Percentiles rank a stretch among this genome's conserved stretches.
Conservation (phyloP, 2,329 filamentous ascomycete genomes). For the Fusarium poae region DNA sequence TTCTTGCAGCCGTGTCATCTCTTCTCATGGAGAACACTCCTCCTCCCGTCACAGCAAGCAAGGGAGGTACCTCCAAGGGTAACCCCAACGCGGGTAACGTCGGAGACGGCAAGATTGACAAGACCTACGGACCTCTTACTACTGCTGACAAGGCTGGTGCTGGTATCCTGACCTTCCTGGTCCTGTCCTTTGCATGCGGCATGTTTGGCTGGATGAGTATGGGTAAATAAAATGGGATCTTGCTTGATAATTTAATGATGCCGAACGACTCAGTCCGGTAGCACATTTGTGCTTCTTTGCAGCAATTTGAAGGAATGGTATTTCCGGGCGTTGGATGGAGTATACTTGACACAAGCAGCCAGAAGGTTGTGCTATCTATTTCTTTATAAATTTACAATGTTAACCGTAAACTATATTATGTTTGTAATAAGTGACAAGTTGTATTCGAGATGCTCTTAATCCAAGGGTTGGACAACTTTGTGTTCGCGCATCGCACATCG, state of each 20-base stretch:
- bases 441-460: neutral
- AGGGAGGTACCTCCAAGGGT: slow-evolving; percentile 66
- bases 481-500: too few relatives aligned
- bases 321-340: slow-evolving; percentile 47
- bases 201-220: slow-evolving; percentile 65
- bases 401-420: neutral
- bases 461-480: too few relatives aligned
- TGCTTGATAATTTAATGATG: slow-evolving; percentile 23
- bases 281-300: slow-evolving; percentile 30
- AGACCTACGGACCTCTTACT: slow-evolving; percentile 54
- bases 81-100: slow-evolving; percentile 59
- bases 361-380: slow-evolving; percentile 39
- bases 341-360: slow-evolving; percentile 38
- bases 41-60: slow-evolving; percentile 59
- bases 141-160: slow-evolving; percentile 63
- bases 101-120: slow-evolving; percentile 53
- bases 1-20: slow-evolving; percentile 66
- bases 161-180: slow-evolving; percentile 61
- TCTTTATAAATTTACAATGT: slow-evolving; percentile 25
- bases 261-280: slow-evolving; percentile 18
- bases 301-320: slow-evolving; percentile 36
- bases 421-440: neutral
- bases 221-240: slow-evolving; percentile 47
- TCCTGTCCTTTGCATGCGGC: slow-evolving; percentile 57
- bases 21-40: slow-evolving; percentile 61